Conservation (phyloP, 805 yeast species). For the Metschnikowia anglica region DNA sequence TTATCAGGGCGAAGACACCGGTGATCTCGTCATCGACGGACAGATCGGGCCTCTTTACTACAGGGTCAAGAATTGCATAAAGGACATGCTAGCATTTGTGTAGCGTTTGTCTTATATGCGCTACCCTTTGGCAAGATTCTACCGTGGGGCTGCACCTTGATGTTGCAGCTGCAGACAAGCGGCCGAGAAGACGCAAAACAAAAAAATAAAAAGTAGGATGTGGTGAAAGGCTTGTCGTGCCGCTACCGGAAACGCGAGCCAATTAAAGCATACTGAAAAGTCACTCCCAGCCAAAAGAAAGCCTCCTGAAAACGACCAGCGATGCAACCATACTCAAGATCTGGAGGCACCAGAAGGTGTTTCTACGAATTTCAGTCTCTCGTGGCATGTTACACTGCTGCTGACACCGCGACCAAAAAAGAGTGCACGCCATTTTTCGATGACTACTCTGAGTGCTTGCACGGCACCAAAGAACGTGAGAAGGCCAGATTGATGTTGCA, state of each 20-base stretch:
- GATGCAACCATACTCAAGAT: constrained; percentile 49
- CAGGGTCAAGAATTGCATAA: constrained; percentile 67
- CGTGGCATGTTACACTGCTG: constrained; percentile 45
- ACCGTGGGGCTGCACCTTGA: too few species aligned
- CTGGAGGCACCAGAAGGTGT: constrained; percentile 49
- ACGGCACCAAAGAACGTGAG: constrained; percentile 48
- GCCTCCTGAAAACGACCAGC: constrained; percentile 14
- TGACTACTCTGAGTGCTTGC: constrained; percentile 48
- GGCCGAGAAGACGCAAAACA: background rate
- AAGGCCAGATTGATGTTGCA: constrained; percentile 45
- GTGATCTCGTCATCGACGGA: constrained; percentile 86
- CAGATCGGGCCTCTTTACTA: constrained; percentile 72
- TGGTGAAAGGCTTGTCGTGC: constrained; percentile 18
- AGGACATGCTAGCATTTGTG: constrained; percentile 73
- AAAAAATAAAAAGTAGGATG: background rate
- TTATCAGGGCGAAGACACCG: constrained; percentile 54
- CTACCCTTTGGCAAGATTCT: too few species aligned
- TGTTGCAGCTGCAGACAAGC: background rate
- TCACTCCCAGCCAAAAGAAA: constrained; percentile 1
- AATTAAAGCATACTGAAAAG: constrained; percentile 13
- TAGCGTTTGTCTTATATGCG: constrained; percentile 23
- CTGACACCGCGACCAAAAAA: constrained; percentile 42
- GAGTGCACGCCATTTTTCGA: constrained; percentile 45
- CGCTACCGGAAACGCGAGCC: constrained; percentile 14
- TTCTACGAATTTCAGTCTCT: constrained; percentile 48